Percentiles rank a stretch among this genome's conserved stretches.
Evolutionary conservation across 2,329 filamentous ascomycete genomes (phyloP).

Genomic region (Ophiostoma pallidulum): DNA sequence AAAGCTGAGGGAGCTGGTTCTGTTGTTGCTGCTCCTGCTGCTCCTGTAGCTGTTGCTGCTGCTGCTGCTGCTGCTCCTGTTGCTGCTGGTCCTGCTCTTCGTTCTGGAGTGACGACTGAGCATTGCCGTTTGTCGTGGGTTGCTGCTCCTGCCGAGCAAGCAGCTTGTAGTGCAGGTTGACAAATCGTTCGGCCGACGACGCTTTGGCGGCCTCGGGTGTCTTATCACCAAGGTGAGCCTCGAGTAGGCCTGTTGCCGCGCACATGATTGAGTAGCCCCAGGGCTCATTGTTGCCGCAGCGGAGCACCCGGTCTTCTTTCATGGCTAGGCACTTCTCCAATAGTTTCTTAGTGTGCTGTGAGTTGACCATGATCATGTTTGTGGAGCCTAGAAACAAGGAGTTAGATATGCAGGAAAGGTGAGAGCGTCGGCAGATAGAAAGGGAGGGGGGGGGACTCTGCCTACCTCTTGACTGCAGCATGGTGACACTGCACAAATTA

Average conservation of each 20-base stretch:
- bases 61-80: neutral
- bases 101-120: too few species aligned
- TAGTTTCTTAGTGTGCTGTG: conserved; percentile 49
- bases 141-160: conserved; percentile 43
- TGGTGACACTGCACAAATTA: conserved; percentile 51
- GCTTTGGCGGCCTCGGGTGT: conserved; percentile 48
- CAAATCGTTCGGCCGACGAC: conserved; percentile 48
- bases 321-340: conserved; percentile 51
- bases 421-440: neutral
- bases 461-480: conserved; percentile 45
- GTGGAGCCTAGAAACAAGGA: conserved; percentile 31
- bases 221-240: conserved; percentile 50
- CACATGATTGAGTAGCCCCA: conserved; percentile 58
- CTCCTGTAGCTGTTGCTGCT: neutral
- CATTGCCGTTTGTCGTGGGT: conserved; percentile 9
- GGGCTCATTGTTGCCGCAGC: conserved; percentile 55
- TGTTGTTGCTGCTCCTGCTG: neutral
- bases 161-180: conserved; percentile 48
- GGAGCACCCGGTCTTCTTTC: conserved; percentile 51
- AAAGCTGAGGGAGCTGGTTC: neutral
- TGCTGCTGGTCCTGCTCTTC: neutral
- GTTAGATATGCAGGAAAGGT: neutral
- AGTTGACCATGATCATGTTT: conserved; percentile 54
- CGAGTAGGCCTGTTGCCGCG: conserved; percentile 47
- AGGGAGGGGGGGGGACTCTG: neutral